phyloP scores from a whole-genome alignment of 2,329 filamentous ascomycete genomes.

The Septoria linicola region DNA sequence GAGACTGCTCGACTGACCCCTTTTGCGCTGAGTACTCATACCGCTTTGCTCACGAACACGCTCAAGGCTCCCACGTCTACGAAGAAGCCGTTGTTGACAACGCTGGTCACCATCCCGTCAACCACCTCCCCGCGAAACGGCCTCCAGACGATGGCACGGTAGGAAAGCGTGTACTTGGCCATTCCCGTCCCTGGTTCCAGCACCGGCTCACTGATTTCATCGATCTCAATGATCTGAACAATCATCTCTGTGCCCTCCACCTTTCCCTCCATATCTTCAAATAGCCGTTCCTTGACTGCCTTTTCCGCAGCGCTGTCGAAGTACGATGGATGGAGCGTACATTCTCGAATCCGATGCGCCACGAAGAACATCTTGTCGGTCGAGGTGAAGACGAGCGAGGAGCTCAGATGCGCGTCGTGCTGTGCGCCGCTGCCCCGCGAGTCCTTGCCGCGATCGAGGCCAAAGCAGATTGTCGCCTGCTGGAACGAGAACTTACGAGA shows the following conservation, averaged over 20 bases:
- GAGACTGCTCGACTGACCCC: not conserved
- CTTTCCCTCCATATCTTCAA: slow-evolving; percentile 91
- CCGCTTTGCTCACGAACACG: slow-evolving; percentile 78
- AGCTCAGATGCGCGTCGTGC: too few relatives aligned
- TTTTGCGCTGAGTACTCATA: slow-evolving; percentile 49
- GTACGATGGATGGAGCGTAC: slow-evolving; percentile 94
- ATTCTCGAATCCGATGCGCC: slow-evolving; percentile 90
- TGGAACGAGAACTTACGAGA: too few relatives aligned
- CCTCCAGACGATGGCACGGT: slow-evolving; percentile 94
- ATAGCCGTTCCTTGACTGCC: slow-evolving; percentile 82
- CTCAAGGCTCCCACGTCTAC: slow-evolving; percentile 75
- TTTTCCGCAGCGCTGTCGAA: slow-evolving; percentile 93
- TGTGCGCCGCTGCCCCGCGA: too few relatives aligned
- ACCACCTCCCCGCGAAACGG: slow-evolving; percentile 98
- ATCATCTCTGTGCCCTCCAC: slow-evolving; percentile 97
- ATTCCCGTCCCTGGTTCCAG: slow-evolving; percentile 88
- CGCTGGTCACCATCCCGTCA: slow-evolving; percentile 87
- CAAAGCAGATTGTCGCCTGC: too few relatives aligned
- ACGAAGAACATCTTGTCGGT: slow-evolving; percentile 83
- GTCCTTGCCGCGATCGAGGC: too few relatives aligned
- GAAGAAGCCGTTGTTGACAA: slow-evolving; percentile 91
- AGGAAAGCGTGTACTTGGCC: slow-evolving; percentile 91
- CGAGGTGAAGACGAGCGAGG: not conserved
- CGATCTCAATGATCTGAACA: slow-evolving; percentile 95
- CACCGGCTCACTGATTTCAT: slow-evolving; percentile 82